Evolutionary conservation across 1,284 basidiomycete species (phyloP), one percentile per base, ranked within the genome.

Genomic region (Fistulinella staudtii): DNA sequence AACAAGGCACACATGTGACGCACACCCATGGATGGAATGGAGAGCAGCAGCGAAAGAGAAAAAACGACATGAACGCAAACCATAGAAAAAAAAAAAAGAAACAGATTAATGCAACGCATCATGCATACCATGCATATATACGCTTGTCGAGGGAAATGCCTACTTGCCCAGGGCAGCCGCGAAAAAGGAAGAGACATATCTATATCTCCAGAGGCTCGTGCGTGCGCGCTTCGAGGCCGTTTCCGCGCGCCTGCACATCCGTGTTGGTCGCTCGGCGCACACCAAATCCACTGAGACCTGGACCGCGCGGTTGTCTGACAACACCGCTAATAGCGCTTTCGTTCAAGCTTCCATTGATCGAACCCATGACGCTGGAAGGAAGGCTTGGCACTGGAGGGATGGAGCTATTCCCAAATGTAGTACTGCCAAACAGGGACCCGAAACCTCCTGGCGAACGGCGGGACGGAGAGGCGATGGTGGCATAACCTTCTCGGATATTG

Each of bases 401-500:
- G 33, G 66, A 49, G 38, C 74, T 74, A 3, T 67, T 57, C 35
- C 50, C 58, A 22, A 55, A 52, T 7, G 28, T 13, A 13, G 8
- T 27, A 53, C 66, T 78, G 31, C 76, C 71, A 58, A 88, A 89
- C 29, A 89, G 66, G 15, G 79, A 73, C n/a, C 77, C 73, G 58
- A 86, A 88, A 23, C 75, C 79, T 36, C 76, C 74, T n/a, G 81
- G 79, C 38, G 81, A 75, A 34, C 88, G 81, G 46, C 87, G 82
- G 30, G 85, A 79, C 18, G 86, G 82, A 25, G 86, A 86, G 29
- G 88, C 86, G 47, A 92, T 87, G 21, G 87, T 91, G n/a, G 87
- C 87, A 64, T 89, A 93, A 21, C 87, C 86, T 61, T 92, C 89
- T 43, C 91, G 82, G 44, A 95, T 88, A 67, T 95, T 95, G 37